Evolutionary conservation across 345 rosid species (phyloP).

Genomic region (Syzygium aromaticum): DNA sequence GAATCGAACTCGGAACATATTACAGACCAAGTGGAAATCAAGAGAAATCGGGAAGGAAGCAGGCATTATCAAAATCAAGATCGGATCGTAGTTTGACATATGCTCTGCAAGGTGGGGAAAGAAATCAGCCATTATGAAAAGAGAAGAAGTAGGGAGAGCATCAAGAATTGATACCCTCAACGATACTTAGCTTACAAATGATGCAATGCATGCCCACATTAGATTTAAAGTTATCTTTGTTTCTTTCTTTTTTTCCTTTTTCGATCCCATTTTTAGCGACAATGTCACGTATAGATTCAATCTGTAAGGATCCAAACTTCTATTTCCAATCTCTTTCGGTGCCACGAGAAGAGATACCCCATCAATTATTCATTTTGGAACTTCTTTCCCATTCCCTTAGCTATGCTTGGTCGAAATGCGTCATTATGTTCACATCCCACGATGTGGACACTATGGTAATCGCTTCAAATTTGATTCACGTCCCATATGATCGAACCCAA

Average conservation of each 20-base stretch:
- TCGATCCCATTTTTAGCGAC: not conserved
- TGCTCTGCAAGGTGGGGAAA: not conserved
- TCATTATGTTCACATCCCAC: not conserved
- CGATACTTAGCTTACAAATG: not conserved
- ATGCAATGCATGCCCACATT: not conserved
- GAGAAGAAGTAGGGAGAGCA: not conserved
- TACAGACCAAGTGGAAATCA: not conserved
- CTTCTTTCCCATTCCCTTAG: not conserved
- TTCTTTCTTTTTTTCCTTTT: not conserved
- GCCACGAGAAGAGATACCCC: not conserved
- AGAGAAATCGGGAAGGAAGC: not conserved
- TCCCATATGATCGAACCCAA: not conserved
- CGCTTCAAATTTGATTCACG: not conserved
- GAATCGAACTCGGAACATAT: not conserved
- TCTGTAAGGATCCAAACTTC: not conserved
- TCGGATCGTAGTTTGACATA: not conserved
- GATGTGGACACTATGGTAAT: not conserved
- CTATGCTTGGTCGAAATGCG: not conserved
- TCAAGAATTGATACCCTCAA: not conserved
- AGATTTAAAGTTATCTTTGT: not conserved
- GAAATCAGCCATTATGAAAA: not conserved
- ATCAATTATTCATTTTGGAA: not conserved
- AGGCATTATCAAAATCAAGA: not conserved
- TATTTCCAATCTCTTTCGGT: not conserved
- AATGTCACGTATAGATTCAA: not conserved